Evolutionary conservation across 345 rosid genomes (phyloP), one percentile per base, ranked within the genome.

Genomic region (Pistacia atlantica): DNA sequence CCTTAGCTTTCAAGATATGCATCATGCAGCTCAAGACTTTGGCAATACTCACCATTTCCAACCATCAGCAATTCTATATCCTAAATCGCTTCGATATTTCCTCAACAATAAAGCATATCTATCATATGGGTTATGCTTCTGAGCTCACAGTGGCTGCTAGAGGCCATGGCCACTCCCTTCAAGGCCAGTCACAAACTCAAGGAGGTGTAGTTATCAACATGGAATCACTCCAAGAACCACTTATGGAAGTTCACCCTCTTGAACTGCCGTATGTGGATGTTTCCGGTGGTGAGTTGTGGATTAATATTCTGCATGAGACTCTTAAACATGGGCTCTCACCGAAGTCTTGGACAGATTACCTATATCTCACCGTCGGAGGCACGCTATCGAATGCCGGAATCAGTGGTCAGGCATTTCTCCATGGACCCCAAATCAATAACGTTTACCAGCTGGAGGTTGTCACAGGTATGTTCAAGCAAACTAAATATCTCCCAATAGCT

Each of bases 301-400:
- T 97, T 60, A 80, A 91, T 75, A 80, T 93, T 79, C 92, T 97
- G 75, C 88, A 83, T 3, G 91, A 92, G 84, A 93, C 97, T 67
- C 89, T 97, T 35, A 90, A 87, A 82, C 57, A 84, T 11, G 97
- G 97, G 73, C 89, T 93, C 57, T 77, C 98, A 75, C 99, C 98
- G 3, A 92, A 88, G 83, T 91, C 99, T 1, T 93, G 98, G 99
- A 97, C 99, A 1, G 99, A 93, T 78, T 93, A 97, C 89, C 95
- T 97, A 75, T 92, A 97, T 83, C 84, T 97, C 45, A 88, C 95
- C 1, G 90, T 93, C 12, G 99, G 99, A 33, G 98, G 99, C 22
- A 97, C 99, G 68, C 73, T 93, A 31, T 92, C 98, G 1, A 91
- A 93, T 60, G 99, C 93, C 5, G 99, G 99, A 59, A 91, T 97